Evolutionary conservation across 352 stramenopile species (phyloP), one percentile per base, ranked within the genome.

Genomic region (Globisporangium megalacanthum): DNA sequence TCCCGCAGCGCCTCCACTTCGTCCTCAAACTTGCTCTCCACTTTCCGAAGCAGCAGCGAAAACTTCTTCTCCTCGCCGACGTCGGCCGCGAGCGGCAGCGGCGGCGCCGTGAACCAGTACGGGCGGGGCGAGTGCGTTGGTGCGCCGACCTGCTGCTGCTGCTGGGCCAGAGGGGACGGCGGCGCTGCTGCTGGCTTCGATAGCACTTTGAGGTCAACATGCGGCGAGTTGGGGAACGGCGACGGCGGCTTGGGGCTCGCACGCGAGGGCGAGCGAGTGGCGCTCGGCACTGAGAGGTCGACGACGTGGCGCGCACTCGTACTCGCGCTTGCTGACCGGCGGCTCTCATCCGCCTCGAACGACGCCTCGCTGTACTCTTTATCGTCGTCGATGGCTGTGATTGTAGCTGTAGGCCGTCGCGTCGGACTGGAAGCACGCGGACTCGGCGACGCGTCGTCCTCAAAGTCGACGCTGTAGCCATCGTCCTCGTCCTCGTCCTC

Each of bases 1-100:
- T 92, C 77, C 41, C 82, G 81, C 7, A 92, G 70, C 42, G 74
- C 64, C 51, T 92, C 82, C 17, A 92, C 66, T 50, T 94, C 79
- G 61, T 92, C 82, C 57, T 84, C 68, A 53, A 88, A 88, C 56
- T 89, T 89, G 58, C 74, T 87, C 62, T 94, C 83, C 17, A 91
- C 55, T 49, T 88, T 85, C 39, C 83, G 79, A 50, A 91, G 65
- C 50, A 91, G 70, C 60, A 92, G 58, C 62, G 83, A 87, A 57
- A 91, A 70, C 46, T 77, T 79, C 60, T 68, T 70, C 42, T 77
- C 66, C 49, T 73, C 71, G 57, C 65, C 62, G 47, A 70, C 70
- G 31, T 49, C 53, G 45, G 54, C n/a, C n/a, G n/a, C 25, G 6
- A n/a, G 50, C 47, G 20, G 41, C 17, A 6, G 36, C 9, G 48